Evolutionary conservation across 75 land plant species (phyloP), one percentile per base, ranked within the genome.

Genomic region (Picea sitchensis): DNA sequence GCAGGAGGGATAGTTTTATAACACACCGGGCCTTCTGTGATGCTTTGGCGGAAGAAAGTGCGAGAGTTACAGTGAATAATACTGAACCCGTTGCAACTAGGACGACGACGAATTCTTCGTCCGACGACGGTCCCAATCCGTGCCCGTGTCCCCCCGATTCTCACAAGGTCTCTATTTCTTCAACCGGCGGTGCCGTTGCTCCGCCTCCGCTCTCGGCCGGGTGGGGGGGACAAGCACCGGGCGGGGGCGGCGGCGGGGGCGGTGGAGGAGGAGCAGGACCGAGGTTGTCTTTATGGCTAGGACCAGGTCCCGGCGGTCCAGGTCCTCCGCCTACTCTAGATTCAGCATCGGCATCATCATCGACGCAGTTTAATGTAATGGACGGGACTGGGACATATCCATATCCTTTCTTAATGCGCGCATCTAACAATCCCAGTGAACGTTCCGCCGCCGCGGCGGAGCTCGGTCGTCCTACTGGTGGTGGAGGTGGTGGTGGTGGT

Each of bases 1-100:
- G 77, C 82, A 91, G 93, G 93, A 83, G 93, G 56, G 93, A 91
- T 86, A 91, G 93, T 73, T 91, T 91, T 80, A 91, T 91, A 73
- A 91, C 93, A 11, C 93, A 91, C 82, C 68, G 93, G 58, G 93
- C 93, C 13, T 91, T 91, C 82, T 91, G 93, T 44, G 93, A 91
- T 81, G 93, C 93, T 12, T 80, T 91, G 76, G 93, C 93, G 14
- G 93, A 91, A 76, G 93, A 91, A 79, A 93, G 89, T 57, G 89
- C 90, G 20, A 83, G 80, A 71, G 78, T 79, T 2, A 75, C 67
- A 18, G 77, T 62, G 2, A 34, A 44, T 20, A 71, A 77, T 3
- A 17, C 79, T 12, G 72, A 31, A 1, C 30, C 79, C 3, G 77
- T 32, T 5, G 58, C 69, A 15, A 77, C 75, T 54, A 57, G 44